phyloP scores from a whole-genome alignment of 1,139 yeast species.

The Zygosaccharomyces sapae region DNA sequence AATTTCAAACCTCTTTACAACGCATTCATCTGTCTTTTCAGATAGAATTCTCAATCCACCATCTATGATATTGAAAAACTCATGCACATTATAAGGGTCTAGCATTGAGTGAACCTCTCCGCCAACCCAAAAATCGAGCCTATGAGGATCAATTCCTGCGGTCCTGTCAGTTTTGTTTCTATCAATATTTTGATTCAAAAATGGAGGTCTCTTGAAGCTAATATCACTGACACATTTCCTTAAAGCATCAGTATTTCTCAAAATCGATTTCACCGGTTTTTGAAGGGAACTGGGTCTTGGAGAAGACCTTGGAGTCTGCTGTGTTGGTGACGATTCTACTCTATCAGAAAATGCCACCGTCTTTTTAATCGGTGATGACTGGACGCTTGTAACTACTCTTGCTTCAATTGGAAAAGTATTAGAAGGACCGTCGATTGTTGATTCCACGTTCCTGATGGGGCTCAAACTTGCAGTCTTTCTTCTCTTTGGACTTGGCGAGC shows the following conservation, averaged over 20 bases:
- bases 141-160: slow-evolving; percentile 16
- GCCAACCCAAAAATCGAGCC: slow-evolving; percentile 27
- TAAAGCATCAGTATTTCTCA: slow-evolving; percentile 15
- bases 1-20: slow-evolving; percentile 52
- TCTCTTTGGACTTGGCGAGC: slow-evolving; percentile 28
- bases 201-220: slow-evolving; percentile 3
- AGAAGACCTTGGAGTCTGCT: slow-evolving; percentile 20
- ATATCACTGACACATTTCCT: slow-evolving; percentile 8
- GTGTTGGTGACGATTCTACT: slow-evolving; percentile 27
- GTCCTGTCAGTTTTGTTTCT: neutral
- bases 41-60: slow-evolving; percentile 29
- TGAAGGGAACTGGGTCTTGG: slow-evolving; percentile 22
- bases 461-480: slow-evolving; percentile 12
- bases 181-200: neutral
- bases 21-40: slow-evolving; percentile 3
- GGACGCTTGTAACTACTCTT: neutral
- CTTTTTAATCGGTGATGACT: slow-evolving; percentile 26
- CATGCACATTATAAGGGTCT: slow-evolving; percentile 21
- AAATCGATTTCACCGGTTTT: slow-evolving; percentile 31
- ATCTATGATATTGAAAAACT: slow-evolving; percentile 23
- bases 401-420: slow-evolving; percentile 3
- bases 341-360: slow-evolving; percentile 33
- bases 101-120: slow-evolving; percentile 32
- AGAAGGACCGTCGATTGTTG: neutral
- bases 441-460: neutral